phyloP scores from a whole-genome alignment of 495 filamentous ascomycete species.

The Tuber borchii region DNA sequence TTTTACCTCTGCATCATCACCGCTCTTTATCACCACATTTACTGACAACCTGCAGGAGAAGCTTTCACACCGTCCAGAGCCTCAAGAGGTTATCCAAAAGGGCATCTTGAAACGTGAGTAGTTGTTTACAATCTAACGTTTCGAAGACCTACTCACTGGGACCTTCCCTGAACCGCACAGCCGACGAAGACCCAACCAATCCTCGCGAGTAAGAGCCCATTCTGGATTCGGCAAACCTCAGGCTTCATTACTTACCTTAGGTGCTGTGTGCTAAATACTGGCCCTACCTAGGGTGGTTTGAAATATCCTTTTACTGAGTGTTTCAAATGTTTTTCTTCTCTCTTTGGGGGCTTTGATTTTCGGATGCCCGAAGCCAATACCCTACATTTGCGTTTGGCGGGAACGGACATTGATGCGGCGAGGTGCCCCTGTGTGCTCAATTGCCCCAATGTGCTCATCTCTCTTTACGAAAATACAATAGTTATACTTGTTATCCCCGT shows the following conservation, averaged over 20 bases:
- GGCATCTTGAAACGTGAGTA: conserved; percentile 38
- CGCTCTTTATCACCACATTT: background rate
- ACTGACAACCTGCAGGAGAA: conserved; percentile 32
- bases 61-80: conserved; percentile 33
- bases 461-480: background rate
- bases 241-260: background rate
- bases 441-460: background rate
- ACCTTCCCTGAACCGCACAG: conserved; percentile 7
- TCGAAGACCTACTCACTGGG: conserved; percentile 14
- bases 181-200: conserved; percentile 38
- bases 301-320: background rate
- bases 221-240: background rate
- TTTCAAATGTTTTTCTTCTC: background rate
- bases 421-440: background rate
- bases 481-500: background rate
- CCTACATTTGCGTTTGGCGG: background rate
- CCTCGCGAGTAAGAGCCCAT: conserved; percentile 19
- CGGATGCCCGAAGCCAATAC: background rate
- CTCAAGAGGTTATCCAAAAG: conserved; percentile 39
- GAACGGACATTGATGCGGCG: background rate
- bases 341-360: background rate
- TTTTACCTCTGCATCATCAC: background rate
- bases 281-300: background rate
- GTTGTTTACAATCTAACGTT: background rate
- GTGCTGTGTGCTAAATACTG: background rate